phyloP scores from a whole-genome alignment of 345 rosid species.

The Jatropha curcas region DNA sequence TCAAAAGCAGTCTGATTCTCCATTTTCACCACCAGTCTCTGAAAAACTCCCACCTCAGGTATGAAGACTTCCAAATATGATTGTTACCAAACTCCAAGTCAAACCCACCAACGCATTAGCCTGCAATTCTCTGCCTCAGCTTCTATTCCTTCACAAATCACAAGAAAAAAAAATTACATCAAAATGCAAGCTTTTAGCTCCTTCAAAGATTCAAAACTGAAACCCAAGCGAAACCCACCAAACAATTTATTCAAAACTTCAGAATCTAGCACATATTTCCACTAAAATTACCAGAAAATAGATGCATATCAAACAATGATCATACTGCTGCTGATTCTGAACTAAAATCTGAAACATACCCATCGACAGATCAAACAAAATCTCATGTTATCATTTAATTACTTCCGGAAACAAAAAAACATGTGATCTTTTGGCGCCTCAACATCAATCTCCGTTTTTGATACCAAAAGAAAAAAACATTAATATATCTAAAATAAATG shows the following conservation, averaged over 20 bases:
- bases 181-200: constrained; percentile 2
- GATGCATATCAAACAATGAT: constrained; percentile 11
- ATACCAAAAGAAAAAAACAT: background rate
- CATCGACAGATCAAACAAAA: constrained; percentile 41
- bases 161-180: background rate
- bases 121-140: constrained; percentile 23
- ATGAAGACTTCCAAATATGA: constrained; percentile 26
- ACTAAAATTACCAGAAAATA: constrained; percentile 11
- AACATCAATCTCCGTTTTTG: constrained; percentile 9
- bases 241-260: constrained; percentile 14
- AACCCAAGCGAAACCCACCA: constrained; percentile 16
- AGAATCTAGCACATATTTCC: constrained; percentile 16
- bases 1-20: constrained; percentile 39
- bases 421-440: constrained; percentile 6
- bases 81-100: constrained; percentile 21
- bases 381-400: background rate
- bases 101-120: constrained; percentile 25
- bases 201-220: background rate
- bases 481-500: background rate
- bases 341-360: constrained; percentile 27
- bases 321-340: constrained; percentile 25
- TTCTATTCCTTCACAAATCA: constrained; percentile 5
- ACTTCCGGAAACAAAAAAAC: constrained; percentile 21
- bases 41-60: background rate
- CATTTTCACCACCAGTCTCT: constrained; percentile 41